Percentiles rank a stretch among this genome's conserved stretches.
phyloP scores from a whole-genome alignment of 306 rosid genomes.

The Astragalus membranaceus region DNA sequence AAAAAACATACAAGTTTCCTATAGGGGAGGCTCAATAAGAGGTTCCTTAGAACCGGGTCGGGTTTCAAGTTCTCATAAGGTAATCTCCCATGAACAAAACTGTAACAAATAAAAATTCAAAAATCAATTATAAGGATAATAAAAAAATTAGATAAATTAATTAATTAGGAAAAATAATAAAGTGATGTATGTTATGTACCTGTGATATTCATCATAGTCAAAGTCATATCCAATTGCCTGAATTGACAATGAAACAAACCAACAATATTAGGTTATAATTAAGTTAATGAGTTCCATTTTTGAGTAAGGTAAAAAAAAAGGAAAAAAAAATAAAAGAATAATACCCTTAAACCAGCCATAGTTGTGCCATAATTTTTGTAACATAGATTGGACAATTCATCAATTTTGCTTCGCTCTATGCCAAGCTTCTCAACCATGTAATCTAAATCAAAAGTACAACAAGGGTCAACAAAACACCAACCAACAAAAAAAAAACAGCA shows the following conservation, averaged over 20 bases:
- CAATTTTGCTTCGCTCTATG: conserved; percentile 59
- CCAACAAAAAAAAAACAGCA: background rate
- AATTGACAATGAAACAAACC: conserved; percentile 17
- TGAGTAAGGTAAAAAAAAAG: background rate
- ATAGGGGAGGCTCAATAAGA: conserved; percentile 67
- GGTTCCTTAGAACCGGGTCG: conserved; percentile 74
- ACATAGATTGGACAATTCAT: conserved; percentile 54
- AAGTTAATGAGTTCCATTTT: background rate
- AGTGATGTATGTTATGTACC: conserved; percentile 26
- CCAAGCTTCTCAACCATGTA: conserved; percentile 87
- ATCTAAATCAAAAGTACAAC: conserved; percentile 31
- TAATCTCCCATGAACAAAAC: conserved; percentile 89
- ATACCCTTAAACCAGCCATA: conserved; percentile 97
- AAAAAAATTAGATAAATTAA: background rate
- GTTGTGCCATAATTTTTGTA: conserved; percentile 92
- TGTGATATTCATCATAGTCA: conserved; percentile 88
- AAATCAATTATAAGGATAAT: background rate
- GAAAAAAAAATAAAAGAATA: background rate
- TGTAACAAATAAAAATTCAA: conserved; percentile 2
- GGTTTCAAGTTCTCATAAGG: conserved; percentile 86
- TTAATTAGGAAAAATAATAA: background rate
- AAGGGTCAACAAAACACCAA: background rate
- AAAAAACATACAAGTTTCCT: conserved; percentile 60
- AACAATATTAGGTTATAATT: background rate
- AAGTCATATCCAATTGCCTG: conserved; percentile 94